These are phyloP conservation scores for Apophysomyces sp. DNA, from an alignment of 371 early-diverging fungal species.

Conservation along the genomic window DNA sequence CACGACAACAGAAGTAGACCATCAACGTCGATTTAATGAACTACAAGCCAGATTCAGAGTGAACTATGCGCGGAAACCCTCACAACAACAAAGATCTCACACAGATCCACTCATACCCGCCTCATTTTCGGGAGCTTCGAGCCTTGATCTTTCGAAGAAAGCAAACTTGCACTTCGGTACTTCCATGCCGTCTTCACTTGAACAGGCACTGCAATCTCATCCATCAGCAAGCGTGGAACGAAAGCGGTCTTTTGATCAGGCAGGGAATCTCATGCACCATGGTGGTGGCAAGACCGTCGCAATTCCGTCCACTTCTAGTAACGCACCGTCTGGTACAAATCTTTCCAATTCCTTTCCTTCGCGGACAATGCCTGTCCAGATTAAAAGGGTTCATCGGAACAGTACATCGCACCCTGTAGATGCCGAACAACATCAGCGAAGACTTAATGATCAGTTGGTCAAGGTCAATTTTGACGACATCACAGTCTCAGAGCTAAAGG, in stretches of 20 bases:
- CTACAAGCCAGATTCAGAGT: constrained; percentile 33
- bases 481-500: constrained; percentile 71
- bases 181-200: neutral
- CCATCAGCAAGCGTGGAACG: neutral
- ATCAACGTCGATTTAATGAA: constrained; percentile 28
- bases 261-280: neutral
- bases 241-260: constrained; percentile 3
- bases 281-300: neutral
- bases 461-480: constrained; percentile 65
- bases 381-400: constrained; percentile 21
- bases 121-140: neutral
- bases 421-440: constrained; percentile 49
- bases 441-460: constrained; percentile 56
- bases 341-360: constrained; percentile 15
- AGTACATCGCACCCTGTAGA: constrained; percentile 22
- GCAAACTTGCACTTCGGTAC: neutral
- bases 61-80: constrained; percentile 27
- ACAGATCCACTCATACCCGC: neutral
- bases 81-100: neutral
- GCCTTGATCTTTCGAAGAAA: neutral
- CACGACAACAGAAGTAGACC: constrained; percentile 17
- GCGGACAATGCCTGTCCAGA: constrained; percentile 29
- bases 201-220: neutral
- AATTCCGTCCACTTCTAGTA: neutral
- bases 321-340: neutral